Base-by-base conservation (phyloP, 495 filamentous ascomycete genomes). In the Penicillium cataractarum region DNA sequence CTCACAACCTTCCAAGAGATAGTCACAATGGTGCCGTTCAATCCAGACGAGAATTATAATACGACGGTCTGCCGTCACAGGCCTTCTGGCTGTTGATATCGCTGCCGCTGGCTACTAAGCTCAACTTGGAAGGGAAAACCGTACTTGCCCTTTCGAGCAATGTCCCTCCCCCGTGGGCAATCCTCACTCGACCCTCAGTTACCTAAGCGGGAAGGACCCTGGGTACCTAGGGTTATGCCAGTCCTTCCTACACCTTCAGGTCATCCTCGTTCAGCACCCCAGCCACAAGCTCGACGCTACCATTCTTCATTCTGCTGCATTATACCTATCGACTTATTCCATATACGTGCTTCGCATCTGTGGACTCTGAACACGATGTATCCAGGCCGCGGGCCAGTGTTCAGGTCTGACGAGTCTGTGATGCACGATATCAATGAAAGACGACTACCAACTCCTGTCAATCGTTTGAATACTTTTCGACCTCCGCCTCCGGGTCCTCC, bases 191-290 rank as follows among this genome's bases (percentile, higher is more conserved):
- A 15, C 12, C 15, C 24, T 13, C 46, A 27, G 46, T 50, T 50
- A 50, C 46, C 46, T 50, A 50, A 50, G 46, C 46, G 46, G 46
- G 26, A 2, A 50, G 17, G 22, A n/a, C n/a, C n/a, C n/a, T n/a
- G n/a, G n/a, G n/a, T n/a, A n/a, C n/a, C n/a, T 50, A 50, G 46
- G 46, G 46, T 24, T 50, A 13, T 27, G 13, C 46, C 46, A 17
- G 13, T 24, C 3, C 46, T 17, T n/a, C 26, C 24, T 50, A n/a
- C 46, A 50, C 22, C 13, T 50, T 24, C 24, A 50, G 13, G 9
- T 6, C 24, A 15, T 27, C 21, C 22, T 17, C 35, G 17, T 39
- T 39, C 12, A 46, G n/a, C 40, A 19, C 10, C 6, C 40, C 10
- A 46, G 17, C 6, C 6, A n/a, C n/a, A n/a, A 22, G n/a, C 22